Conservation (phyloP, 495 filamentous ascomycete species). For the Podospora didyma region DNA sequence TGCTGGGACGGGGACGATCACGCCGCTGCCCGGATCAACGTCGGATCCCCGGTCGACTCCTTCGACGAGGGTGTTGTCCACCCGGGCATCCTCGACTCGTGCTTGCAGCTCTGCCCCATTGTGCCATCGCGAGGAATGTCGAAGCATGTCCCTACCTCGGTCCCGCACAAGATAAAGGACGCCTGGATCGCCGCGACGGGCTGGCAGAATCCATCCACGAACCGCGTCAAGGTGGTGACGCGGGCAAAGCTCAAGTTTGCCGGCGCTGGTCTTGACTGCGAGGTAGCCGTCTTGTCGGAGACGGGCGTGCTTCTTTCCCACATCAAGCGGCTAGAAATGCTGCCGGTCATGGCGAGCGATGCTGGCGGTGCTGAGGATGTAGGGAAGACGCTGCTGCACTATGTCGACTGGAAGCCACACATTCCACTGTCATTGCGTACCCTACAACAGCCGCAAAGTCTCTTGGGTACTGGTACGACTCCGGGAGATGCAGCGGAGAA, state of each 20-base stretch:
- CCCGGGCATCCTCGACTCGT: constrained; percentile 34
- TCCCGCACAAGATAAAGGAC: constrained; percentile 21
- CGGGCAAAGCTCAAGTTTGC: not conserved
- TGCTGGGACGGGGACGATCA: constrained; percentile 19
- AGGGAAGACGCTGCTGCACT: constrained; percentile 27
- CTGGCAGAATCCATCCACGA: constrained; percentile 22
- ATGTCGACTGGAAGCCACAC: constrained; percentile 31
- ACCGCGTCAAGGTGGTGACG: not conserved
- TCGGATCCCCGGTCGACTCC: too few species aligned
- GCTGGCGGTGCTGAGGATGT: not conserved
- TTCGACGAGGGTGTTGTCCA: constrained; percentile 28
- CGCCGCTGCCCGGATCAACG: constrained; percentile 20
- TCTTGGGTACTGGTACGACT: not conserved
- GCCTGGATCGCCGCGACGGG: constrained; percentile 26
- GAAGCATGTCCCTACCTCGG: constrained; percentile 15
- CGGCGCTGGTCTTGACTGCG: not conserved
- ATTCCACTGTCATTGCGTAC: constrained; percentile 22
- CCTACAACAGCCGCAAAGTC: constrained; percentile 17
- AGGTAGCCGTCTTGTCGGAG: constrained; percentile 20
- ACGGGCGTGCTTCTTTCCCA: constrained; percentile 22
- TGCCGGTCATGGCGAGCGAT: constrained; percentile 4
- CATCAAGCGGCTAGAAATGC: constrained; percentile 16
- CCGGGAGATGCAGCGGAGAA: constrained; percentile 6
- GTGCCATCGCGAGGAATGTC: constrained; percentile 17
- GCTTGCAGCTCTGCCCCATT: constrained; percentile 28